Conservation (phyloP, 2,329 filamentous ascomycete species). For the Cladosporium sp. region DNA sequence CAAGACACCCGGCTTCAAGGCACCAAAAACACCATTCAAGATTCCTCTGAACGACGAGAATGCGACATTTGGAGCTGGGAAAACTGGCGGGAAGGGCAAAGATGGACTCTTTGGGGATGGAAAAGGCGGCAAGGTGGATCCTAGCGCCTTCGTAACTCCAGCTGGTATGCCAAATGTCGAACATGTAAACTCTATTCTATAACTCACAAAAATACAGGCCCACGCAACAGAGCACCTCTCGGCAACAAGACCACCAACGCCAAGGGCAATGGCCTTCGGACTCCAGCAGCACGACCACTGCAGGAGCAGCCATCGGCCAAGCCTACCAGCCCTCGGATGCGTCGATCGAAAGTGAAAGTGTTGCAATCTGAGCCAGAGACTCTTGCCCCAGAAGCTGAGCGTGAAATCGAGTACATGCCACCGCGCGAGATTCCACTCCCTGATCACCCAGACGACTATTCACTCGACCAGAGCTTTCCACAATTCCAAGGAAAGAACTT, state of each 20-base stretch:
- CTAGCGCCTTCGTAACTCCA: conserved; percentile 69
- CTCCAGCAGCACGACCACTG: conserved; percentile 52
- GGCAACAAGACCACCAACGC: conserved; percentile 97
- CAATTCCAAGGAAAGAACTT: conserved; percentile 51
- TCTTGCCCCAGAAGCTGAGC: conserved; percentile 52
- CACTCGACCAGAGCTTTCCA: conserved; percentile 24
- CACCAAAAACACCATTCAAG: conserved; percentile 78
- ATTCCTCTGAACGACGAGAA: conserved; percentile 82
- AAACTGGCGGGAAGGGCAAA: conserved; percentile 55
- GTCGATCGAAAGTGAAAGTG: conserved; percentile 56
- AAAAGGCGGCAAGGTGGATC: conserved; percentile 52
- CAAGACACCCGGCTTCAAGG: conserved; percentile 74
- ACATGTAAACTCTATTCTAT: not conserved
- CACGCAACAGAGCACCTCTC: conserved; percentile 71
- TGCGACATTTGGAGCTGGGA: conserved; percentile 59
- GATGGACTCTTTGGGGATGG: conserved; percentile 48
- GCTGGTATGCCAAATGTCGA: conserved; percentile 55
- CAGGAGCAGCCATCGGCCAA: conserved; percentile 46
- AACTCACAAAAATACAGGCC: conserved; percentile 39
- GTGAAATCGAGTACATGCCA: conserved; percentile 87
- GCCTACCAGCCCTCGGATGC: conserved; percentile 55
- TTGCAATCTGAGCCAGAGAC: conserved; percentile 52
- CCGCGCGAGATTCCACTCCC: conserved; percentile 55
- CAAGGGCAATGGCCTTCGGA: conserved; percentile 67
- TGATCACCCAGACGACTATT: conserved; percentile 31